Evolutionary conservation across 345 rosid species (phyloP), one percentile per base, ranked within the genome.

Genomic region (Erodium maritimum): DNA sequence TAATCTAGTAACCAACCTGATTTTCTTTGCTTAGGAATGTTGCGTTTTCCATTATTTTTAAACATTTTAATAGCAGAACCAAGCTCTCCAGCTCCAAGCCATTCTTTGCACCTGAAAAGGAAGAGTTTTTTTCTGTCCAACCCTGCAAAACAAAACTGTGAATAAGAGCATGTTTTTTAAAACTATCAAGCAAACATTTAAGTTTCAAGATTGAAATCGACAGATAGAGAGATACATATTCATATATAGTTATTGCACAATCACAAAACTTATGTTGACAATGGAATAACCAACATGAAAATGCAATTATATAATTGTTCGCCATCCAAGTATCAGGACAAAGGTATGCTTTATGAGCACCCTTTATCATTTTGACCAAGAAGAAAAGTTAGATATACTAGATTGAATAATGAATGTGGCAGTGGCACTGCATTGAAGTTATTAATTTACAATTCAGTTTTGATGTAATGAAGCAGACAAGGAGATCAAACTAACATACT

Each of bases 1-100:
- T 55, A 42, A 74, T 29, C 58, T 50, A 16, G 50, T 5, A 50
- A 61, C 55, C 51, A 57, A 90, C 98, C 95, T 91, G 98, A 67
- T 91, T 91, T 58, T 84, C 91, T 62, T 79, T 77, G 73, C 95
- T 91, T 8, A 86, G 80, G 73, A 88, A 81, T 34, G 95, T 87
- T 50, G 96, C 93, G 80, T 91, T 91, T 75, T 91, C 98, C 98
- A 91, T 86, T 67, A 88, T 88, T 77, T 80, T 91, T 74, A 88
- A 68, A 77, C 90, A 86, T 83, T 84, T 88, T 25, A 82, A 66
- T 53, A 91, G 91, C 61, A 84, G 62, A 56, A 73, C 72, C 55
- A 79, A 71, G 73, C 77, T 81, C 55, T 77, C 73, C 72, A 72
- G 65, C 67, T 70, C 56, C 61, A 52, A 13, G 24, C 73, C 76